Base-by-base conservation (phyloP, 73 alveolate genomes). In the Paramecium tetraurelia region DNA sequence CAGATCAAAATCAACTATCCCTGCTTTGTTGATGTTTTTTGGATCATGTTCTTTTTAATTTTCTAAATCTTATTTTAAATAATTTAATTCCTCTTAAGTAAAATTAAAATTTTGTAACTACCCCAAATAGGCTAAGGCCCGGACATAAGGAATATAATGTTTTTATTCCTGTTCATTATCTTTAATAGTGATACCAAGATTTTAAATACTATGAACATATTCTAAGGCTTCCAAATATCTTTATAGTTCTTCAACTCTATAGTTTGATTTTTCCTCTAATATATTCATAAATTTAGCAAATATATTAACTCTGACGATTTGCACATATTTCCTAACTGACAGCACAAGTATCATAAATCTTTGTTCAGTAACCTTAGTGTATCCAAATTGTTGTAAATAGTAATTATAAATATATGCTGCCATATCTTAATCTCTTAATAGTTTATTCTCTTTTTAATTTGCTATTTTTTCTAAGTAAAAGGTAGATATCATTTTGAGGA, bases 201-300 rank as follows among this genome's bases (percentile, higher is more conserved):
- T 48, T 21, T 72, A 68, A 27, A 69, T 21, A 21, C 44, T 69
- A 7, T 35, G 22, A 2, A 87, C 80, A 40, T 41, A 87, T 35
- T 87, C 93, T 68, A 87, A 50, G 1, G 72, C 93, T 29, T 87
- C 93, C 35, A 87, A 68, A 63, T 87, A 87, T 44, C 71, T 63
- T 41, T 87, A 43, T 10, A 35, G 21, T 69, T 87, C 93, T 10
- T 87, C 93, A 69, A 77, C 53, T 20, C 46, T 59, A 87, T 63
- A 87, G 21, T 87, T 87, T 38, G 75, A 24, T 18, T 63, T 27
- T 40, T 76, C 93, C 6, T 87, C 93, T 87, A 68, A 36, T 58
- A 87, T 57, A 40, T 76, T 76, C 53, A 87, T 24, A 77, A 87
- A 87, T 29, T 46, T 63, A 40, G 93, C 85, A 87, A 87, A 87